These are phyloP conservation scores for Trametes meyenii DNA, from an alignment of 768 basidiomycete species.

Conservation along the genomic window DNA sequence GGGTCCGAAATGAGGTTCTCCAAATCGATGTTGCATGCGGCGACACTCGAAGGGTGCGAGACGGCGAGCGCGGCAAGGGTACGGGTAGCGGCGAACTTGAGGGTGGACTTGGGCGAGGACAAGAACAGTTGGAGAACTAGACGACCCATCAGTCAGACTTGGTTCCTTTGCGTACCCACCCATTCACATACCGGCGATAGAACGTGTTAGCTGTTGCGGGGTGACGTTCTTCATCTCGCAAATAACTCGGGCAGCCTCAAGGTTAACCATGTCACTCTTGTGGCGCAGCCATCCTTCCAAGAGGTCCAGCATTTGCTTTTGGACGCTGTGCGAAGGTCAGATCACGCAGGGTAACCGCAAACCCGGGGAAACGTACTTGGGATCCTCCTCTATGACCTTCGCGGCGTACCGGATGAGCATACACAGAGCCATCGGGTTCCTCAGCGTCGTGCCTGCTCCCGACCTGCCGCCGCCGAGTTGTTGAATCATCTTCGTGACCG, in stretches of 20 bases:
- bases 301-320: slow-evolving; percentile 90
- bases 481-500: slow-evolving; percentile 99
- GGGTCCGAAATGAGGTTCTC: slow-evolving; percentile 95
- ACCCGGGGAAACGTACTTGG: slow-evolving; percentile 68
- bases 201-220: slow-evolving; percentile 74
- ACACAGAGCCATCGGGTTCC: slow-evolving; percentile 96
- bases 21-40: slow-evolving; percentile 93
- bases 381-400: slow-evolving; percentile 99
- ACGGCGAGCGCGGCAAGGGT: slow-evolving; percentile 90
- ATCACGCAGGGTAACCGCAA: background rate
- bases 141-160: background rate
- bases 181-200: slow-evolving; percentile 76
- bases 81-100: slow-evolving; percentile 97
- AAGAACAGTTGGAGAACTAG: slow-evolving; percentile 94
- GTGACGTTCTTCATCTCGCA: slow-evolving; percentile 93
- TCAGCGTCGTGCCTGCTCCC: slow-evolving; percentile 80
- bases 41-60: slow-evolving; percentile 83
- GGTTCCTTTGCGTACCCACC: background rate
- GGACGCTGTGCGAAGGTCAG: slow-evolving; percentile 57
- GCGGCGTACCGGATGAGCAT: slow-evolving; percentile 98
- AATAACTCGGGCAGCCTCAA: slow-evolving; percentile 95
- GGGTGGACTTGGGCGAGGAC: slow-evolving; percentile 89
- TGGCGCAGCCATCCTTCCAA: slow-evolving; percentile 95
- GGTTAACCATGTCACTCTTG: slow-evolving; percentile 99
- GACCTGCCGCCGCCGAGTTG: slow-evolving; percentile 91